Conservation (phyloP, 2,329 filamentous ascomycete genomes). For the Pezicula radicicola region DNA sequence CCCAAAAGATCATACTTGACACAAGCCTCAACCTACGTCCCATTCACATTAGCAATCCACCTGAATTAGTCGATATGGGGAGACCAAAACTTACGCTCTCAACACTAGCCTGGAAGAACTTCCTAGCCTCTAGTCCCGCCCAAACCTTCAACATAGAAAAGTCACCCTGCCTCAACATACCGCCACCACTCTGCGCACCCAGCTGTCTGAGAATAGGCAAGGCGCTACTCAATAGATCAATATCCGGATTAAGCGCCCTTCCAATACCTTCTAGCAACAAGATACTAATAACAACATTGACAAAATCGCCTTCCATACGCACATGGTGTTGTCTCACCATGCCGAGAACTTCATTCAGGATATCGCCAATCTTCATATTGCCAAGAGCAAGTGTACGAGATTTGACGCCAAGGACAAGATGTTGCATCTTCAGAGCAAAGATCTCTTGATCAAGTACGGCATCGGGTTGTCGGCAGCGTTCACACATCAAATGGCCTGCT, state of each 20-base stretch:
- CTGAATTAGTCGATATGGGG: slow-evolving; percentile 6
- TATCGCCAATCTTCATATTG: slow-evolving; percentile 94
- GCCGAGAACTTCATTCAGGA: slow-evolving; percentile 81
- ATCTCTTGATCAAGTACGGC: slow-evolving; percentile 86
- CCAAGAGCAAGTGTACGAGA: slow-evolving; percentile 86
- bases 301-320: slow-evolving; percentile 92
- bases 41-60: neutral
- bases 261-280: slow-evolving; percentile 92
- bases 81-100: slow-evolving; percentile 65
- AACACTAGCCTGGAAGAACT: slow-evolving; percentile 85
- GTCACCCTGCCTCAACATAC: slow-evolving; percentile 69
- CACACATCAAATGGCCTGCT: slow-evolving; percentile 92
- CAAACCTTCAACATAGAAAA: slow-evolving; percentile 88
- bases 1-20: slow-evolving; percentile 60
- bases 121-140: slow-evolving; percentile 84
- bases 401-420: slow-evolving; percentile 89
- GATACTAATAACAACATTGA: slow-evolving; percentile 96
- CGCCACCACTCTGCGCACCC: slow-evolving; percentile 70
- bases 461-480: slow-evolving; percentile 88
- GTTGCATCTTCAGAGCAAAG: slow-evolving; percentile 95
- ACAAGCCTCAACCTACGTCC: slow-evolving; percentile 9
- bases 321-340: slow-evolving; percentile 96
- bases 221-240: slow-evolving; percentile 83
- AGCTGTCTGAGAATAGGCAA: slow-evolving; percentile 88
- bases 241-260: slow-evolving; percentile 75